These are phyloP conservation scores for Chalciporus pseudorubinellus DNA, from an alignment of 768 basidiomycete species.

Conservation along the genomic window DNA sequence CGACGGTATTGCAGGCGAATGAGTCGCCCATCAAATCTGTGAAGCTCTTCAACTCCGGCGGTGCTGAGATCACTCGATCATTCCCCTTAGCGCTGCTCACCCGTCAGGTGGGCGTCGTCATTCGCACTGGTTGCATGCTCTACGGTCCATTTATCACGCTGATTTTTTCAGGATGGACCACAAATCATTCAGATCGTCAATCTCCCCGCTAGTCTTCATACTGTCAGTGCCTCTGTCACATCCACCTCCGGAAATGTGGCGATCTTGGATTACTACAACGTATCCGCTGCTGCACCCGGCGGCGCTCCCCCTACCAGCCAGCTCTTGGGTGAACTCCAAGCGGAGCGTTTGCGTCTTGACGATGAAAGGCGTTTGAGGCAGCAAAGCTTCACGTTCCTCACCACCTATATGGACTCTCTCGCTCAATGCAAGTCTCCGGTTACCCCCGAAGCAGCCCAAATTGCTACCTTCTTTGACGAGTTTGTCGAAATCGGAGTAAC, in stretches of 20 bases:
- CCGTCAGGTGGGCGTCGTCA: constrained; percentile 2
- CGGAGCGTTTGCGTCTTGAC: constrained; percentile 11
- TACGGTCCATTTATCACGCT: background rate
- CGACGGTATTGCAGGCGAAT: constrained; percentile 8
- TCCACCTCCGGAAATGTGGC: constrained; percentile 8
- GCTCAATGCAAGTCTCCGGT: constrained; percentile 17
- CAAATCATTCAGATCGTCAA: constrained; percentile 15
- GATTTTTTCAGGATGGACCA: constrained; percentile 12
- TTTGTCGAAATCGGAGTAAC: constrained; percentile 21
- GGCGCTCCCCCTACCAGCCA: background rate
- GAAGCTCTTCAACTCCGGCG: constrained; percentile 13
- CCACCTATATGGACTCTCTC: constrained; percentile 28
- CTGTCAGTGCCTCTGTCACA: constrained; percentile 13
- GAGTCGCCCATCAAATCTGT: constrained; percentile 17
- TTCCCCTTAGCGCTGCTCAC: constrained; percentile 16
- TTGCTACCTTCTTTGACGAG: constrained; percentile 21
- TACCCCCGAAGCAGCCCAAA: constrained; percentile 14
- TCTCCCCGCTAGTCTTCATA: constrained; percentile 7
- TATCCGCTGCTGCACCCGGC: background rate
- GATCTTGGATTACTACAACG: constrained; percentile 15
- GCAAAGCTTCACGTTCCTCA: constrained; percentile 21
- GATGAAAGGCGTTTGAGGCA: constrained; percentile 21
- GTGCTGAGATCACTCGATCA: constrained; percentile 18
- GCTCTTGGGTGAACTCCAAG: constrained; percentile 4
- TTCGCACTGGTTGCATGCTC: background rate